A percentile compares a stretch with the other conserved stretches of the same genome.
Conservation (phyloP, 129 eudicot genomes). For the Saposhnikovia divaricata region DNA sequence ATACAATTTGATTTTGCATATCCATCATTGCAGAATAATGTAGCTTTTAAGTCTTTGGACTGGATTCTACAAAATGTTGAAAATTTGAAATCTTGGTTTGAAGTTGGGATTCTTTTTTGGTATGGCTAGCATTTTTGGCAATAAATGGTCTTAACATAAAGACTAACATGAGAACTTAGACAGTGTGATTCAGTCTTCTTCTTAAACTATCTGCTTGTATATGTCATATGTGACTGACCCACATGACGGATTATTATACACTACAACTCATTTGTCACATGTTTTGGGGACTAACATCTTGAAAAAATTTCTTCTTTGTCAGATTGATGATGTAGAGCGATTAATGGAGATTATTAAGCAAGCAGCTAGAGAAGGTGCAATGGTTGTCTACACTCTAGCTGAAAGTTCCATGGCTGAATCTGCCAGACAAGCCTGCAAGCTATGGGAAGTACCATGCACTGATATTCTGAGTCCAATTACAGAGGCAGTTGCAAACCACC, state of each 20-base stretch:
- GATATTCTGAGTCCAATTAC: conserved; percentile 82
- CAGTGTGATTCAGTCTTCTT: not conserved
- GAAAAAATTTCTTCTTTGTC: not conserved
- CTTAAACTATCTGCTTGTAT: not conserved
- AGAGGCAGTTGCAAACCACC: conserved; percentile 70
- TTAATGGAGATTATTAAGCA: conserved; percentile 72
- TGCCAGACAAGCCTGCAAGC: conserved; percentile 69
- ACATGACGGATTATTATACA: not conserved
- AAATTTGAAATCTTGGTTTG: not conserved
- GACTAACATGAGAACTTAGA: not conserved
- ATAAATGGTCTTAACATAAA: not conserved
- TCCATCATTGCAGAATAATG: not conserved
- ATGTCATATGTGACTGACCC: not conserved
- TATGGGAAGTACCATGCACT: conserved; percentile 72
- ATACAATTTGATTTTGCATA: not conserved
- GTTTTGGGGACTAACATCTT: not conserved
- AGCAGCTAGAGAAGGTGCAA: conserved; percentile 87
- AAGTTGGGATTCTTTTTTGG: not conserved
- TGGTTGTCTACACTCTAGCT: conserved; percentile 86
- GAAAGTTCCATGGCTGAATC: conserved; percentile 78
- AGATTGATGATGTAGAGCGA: conserved; percentile 73
- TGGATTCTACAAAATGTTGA: not conserved
- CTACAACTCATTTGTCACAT: not conserved
- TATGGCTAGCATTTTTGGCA: not conserved
- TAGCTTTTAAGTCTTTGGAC: not conserved